Conservation (phyloP, 768 basidiomycete species). For the Mycena vulgaris region DNA sequence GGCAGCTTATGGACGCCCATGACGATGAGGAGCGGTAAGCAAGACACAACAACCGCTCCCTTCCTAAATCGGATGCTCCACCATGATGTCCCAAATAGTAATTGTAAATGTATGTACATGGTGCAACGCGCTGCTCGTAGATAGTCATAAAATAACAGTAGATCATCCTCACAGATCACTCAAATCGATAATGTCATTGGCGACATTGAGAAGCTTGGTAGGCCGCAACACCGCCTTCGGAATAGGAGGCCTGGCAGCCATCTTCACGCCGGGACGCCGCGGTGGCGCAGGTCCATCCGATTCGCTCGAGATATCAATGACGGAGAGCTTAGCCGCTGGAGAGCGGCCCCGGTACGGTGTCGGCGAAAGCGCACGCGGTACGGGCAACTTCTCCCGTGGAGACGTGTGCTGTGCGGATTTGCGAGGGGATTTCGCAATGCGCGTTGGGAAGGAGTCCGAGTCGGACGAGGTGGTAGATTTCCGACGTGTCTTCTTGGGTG, state of each 20-base stretch:
- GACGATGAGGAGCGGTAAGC: neutral
- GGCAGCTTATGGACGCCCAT: constrained; percentile 18
- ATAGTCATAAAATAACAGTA: neutral
- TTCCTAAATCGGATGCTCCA: neutral
- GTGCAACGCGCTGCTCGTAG: too few relatives aligned
- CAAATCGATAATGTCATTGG: constrained; percentile 32
- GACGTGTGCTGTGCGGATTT: constrained; percentile 44
- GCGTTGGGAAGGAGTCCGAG: constrained; percentile 10
- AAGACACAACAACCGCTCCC: neutral
- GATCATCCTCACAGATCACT: constrained; percentile 18
- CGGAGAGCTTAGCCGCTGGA: neutral
- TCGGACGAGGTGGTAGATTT: constrained; percentile 23
- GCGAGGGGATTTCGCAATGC: constrained; percentile 51
- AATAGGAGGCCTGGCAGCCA: neutral
- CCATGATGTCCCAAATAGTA: too few relatives aligned
- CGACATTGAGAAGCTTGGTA: constrained; percentile 1
- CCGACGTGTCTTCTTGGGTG: constrained; percentile 10
- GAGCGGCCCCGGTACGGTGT: constrained; percentile 8
- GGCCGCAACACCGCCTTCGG: constrained; percentile 15
- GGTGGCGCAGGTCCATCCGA: constrained; percentile 10
- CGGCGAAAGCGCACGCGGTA: constrained; percentile 27
- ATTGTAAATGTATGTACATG: too few relatives aligned
- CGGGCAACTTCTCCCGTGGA: constrained; percentile 28
- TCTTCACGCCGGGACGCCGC: neutral
- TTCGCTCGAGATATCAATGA: constrained; percentile 37